Conservation (phyloP, 805 yeast genomes). For the Yamadazyma laniorum region DNA sequence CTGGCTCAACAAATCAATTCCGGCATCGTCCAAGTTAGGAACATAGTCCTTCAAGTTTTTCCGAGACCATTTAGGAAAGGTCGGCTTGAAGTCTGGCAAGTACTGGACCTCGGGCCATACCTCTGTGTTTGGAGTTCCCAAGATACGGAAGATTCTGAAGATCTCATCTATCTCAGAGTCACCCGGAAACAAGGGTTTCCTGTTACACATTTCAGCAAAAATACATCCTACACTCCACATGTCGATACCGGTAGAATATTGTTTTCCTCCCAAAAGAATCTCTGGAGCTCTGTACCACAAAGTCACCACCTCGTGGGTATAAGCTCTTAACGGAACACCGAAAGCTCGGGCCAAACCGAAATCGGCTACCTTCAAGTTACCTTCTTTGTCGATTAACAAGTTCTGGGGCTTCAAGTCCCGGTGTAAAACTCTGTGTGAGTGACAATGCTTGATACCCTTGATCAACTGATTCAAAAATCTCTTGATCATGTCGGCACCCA, state of each 20-base stretch:
- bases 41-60: slow-evolving; percentile 69
- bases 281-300: slow-evolving; percentile 98
- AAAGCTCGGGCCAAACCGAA: slow-evolving; percentile 96
- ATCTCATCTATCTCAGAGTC: slow-evolving; percentile 97
- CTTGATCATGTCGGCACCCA: slow-evolving; percentile 88
- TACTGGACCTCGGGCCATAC: slow-evolving; percentile 92
- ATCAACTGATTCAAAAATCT: slow-evolving; percentile 89
- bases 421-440: slow-evolving; percentile 89
- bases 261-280: slow-evolving; percentile 91
- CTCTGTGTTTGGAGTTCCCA: slow-evolving; percentile 94
- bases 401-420: slow-evolving; percentile 97
- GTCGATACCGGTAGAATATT: slow-evolving; percentile 96
- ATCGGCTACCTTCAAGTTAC: slow-evolving; percentile 75
- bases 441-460: slow-evolving; percentile 90
- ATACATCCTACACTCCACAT: slow-evolving; percentile 99
- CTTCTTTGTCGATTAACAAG: slow-evolving; percentile 89
- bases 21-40: slow-evolving; percentile 78
- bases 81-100: slow-evolving; percentile 89
- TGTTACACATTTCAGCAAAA: slow-evolving; percentile 95
- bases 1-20: slow-evolving; percentile 76
- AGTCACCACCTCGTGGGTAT: slow-evolving; percentile 97
- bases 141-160: slow-evolving; percentile 83
- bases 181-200: slow-evolving; percentile 95
- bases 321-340: slow-evolving; percentile 95
- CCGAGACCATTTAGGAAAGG: slow-evolving; percentile 87